A percentile compares a stretch with the other conserved stretches of the same genome.
Evolutionary conservation across 2,329 filamentous ascomycete species (phyloP).

Genomic region (Aureobasidium pullulans): DNA sequence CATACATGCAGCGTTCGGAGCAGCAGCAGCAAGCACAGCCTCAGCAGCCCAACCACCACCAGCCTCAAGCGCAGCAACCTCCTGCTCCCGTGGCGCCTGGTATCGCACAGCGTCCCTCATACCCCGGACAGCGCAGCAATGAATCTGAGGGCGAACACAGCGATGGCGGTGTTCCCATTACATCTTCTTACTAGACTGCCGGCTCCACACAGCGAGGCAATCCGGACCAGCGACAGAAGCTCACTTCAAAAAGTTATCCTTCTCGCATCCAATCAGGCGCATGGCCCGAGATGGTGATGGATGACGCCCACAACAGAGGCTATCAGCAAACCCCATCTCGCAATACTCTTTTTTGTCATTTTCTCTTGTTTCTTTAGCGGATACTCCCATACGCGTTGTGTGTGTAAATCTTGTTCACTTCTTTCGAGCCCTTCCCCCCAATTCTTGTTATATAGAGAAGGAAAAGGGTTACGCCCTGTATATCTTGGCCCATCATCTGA

Average conservation of each 20-base stretch:
- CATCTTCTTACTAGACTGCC: slow-evolving; percentile 16
- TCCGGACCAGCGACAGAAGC: too few species aligned
- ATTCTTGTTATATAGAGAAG: not conserved
- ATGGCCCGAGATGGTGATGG: too few species aligned
- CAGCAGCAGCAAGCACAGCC: slow-evolving; percentile 16
- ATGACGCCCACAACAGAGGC: not conserved
- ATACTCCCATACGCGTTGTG: slow-evolving; percentile 5
- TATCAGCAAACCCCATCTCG: not conserved
- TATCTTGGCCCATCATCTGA: not conserved
- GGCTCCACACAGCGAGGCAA: too few species aligned
- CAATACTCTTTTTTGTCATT: not conserved
- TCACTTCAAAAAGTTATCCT: not conserved
- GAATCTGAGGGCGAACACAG: slow-evolving; percentile 17
- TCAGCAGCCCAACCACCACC: not conserved
- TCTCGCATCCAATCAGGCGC: not conserved
- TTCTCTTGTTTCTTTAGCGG: slow-evolving; percentile 5
- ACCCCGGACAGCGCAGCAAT: slow-evolving; percentile 9
- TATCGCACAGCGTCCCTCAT: slow-evolving; percentile 5
- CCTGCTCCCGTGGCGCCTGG: slow-evolving; percentile 2
- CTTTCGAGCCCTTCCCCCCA: not conserved
- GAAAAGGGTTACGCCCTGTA: not conserved
- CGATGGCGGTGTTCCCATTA: slow-evolving; percentile 18
- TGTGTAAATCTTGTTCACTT: not conserved
- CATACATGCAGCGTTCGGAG: slow-evolving; percentile 11
- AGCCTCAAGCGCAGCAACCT: slow-evolving; percentile 5